Percentiles rank a stretch among this genome's conserved stretches.
Conservation (phyloP, 2,329 filamentous ascomycete species). For the Xylariaceae sp. region DNA sequence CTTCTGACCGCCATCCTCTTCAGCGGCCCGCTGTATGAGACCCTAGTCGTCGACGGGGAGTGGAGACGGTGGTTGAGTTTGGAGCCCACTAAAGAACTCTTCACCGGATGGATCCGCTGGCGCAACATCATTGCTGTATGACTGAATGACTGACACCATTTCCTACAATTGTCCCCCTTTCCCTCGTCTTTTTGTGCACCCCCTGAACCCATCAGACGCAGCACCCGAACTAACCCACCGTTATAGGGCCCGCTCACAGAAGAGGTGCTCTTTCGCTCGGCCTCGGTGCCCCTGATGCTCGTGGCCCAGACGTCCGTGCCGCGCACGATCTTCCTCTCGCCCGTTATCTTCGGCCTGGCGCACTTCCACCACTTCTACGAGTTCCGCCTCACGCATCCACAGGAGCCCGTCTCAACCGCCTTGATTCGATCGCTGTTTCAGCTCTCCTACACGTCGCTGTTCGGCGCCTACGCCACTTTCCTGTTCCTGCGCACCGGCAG, state of each 20-base stretch:
- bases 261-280: slow-evolving; percentile 87
- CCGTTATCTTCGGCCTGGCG: slow-evolving; percentile 85
- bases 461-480: slow-evolving; percentile 90
- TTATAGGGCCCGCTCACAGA: slow-evolving; percentile 77
- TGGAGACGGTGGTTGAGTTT: slow-evolving; percentile 61
- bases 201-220: background rate
- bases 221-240: background rate
- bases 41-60: slow-evolving; percentile 63
- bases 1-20: slow-evolving; percentile 74
- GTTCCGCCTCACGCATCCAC: slow-evolving; percentile 74
- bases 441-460: slow-evolving; percentile 84
- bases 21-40: slow-evolving; percentile 76
- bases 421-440: slow-evolving; percentile 73
- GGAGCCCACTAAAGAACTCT: slow-evolving; percentile 50
- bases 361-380: slow-evolving; percentile 97
- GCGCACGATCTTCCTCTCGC: slow-evolving; percentile 71
- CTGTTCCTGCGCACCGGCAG: slow-evolving; percentile 81
- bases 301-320: slow-evolving; percentile 54
- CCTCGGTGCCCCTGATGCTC: slow-evolving; percentile 76
- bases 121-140: slow-evolving; percentile 80
- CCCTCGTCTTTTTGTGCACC: background rate
- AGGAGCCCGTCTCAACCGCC: slow-evolving; percentile 56
- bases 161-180: background rate
- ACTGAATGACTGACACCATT: slow-evolving; percentile 18
- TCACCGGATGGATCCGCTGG: slow-evolving; percentile 73